A percentile compares a stretch with the other conserved stretches of the same genome.
Conservation (phyloP, 129 eudicot genomes). For the Deinandra increscens region DNA sequence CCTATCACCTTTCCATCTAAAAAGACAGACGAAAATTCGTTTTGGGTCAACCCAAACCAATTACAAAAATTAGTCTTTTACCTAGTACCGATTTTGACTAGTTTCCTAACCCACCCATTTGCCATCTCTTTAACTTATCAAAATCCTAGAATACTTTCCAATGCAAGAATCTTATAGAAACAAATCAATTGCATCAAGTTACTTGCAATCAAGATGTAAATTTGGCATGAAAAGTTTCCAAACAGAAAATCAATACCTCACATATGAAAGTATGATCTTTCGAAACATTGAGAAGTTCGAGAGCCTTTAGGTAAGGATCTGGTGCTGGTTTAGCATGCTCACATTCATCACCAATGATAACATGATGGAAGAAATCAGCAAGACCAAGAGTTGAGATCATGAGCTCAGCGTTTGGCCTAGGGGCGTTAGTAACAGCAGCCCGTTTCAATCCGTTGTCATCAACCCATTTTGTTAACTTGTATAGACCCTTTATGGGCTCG, state of each 20-base stretch:
- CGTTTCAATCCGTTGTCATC: constrained; percentile 87
- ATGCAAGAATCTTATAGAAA: not conserved
- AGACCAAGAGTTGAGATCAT: constrained; percentile 84
- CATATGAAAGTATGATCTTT: constrained; percentile 82
- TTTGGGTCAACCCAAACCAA: not conserved
- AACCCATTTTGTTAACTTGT: constrained; percentile 78
- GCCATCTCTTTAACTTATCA: not conserved
- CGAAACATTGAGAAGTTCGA: constrained; percentile 75
- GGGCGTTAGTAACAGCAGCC: constrained; percentile 96
- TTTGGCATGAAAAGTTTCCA: not conserved
- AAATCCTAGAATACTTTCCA: not conserved
- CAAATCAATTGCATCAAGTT: constrained; percentile 8
- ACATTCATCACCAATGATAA: constrained; percentile 81
- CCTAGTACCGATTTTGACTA: not conserved
- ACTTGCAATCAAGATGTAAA: not conserved
- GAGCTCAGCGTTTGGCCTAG: constrained; percentile 76
- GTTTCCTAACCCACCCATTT: not conserved
- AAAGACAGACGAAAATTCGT: not conserved
- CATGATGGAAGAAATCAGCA: constrained; percentile 79
- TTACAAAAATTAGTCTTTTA: not conserved
- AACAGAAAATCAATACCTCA: constrained; percentile 54
- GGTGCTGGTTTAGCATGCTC: constrained; percentile 90
- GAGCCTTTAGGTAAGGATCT: constrained; percentile 85
- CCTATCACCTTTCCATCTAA: not conserved
- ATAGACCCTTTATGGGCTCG: constrained; percentile 70